A percentile compares a stretch with the other conserved stretches of the same genome.
These are phyloP conservation scores for Nemania sp. DNA, from an alignment of 2,329 filamentous ascomycete genomes.

Conservation along the genomic window DNA sequence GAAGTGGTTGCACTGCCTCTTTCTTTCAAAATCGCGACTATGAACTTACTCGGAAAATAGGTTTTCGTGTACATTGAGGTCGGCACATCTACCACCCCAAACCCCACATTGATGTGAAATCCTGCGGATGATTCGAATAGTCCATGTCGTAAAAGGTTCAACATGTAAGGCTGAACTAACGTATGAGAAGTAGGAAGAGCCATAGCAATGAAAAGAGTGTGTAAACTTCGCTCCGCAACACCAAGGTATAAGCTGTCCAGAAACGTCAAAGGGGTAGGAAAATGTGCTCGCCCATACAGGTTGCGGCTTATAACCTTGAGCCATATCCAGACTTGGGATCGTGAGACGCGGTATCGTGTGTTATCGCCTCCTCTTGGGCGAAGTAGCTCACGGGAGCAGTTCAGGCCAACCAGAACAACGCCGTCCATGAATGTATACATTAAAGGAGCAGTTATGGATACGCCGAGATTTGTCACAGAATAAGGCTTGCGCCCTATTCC, in stretches of 20 bases:
- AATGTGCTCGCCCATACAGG: background rate
- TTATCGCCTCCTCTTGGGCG: background rate
- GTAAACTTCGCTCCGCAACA: too few relatives aligned
- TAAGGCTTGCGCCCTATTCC: background rate
- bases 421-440: background rate
- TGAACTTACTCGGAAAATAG: too few relatives aligned
- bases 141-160: too few relatives aligned
- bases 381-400: constrained; percentile 26
- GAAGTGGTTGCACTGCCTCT: too few relatives aligned
- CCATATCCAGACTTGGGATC: background rate
- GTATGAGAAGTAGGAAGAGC: too few relatives aligned
- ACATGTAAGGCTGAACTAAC: too few relatives aligned
- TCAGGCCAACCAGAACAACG: constrained; percentile 18
- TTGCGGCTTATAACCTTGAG: background rate
- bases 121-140: too few relatives aligned
- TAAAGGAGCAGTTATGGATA: constrained; percentile 19
- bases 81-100: too few relatives aligned
- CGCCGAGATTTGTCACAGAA: constrained; percentile 28
- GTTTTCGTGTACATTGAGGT: too few relatives aligned
- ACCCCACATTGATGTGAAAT: too few relatives aligned
- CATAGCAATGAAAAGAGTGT: too few relatives aligned
- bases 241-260: background rate
- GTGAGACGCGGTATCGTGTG: background rate
- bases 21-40: too few relatives aligned
- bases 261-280: background rate